Evolutionary conservation across 768 basidiomycete species (phyloP).

Genomic region (Leucosporidium scottii): DNA sequence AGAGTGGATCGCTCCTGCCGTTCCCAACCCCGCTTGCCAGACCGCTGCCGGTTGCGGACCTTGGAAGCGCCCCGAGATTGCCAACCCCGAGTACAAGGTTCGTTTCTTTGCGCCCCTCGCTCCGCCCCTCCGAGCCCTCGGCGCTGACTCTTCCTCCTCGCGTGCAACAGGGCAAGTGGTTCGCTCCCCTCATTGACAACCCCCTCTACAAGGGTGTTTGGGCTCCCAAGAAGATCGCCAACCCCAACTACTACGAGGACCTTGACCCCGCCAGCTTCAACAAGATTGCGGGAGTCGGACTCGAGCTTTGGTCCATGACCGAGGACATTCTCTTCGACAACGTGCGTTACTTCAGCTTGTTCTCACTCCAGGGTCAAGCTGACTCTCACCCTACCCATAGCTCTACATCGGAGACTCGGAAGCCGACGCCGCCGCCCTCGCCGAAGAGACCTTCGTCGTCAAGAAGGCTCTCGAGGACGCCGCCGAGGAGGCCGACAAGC

Average conservation of each 20-base stretch:
- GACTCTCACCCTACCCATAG: slow-evolving; percentile 37
- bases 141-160: neutral
- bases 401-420: slow-evolving; percentile 87
- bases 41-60: slow-evolving; percentile 82
- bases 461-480: slow-evolving; percentile 78
- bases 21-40: slow-evolving; percentile 83
- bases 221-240: slow-evolving; percentile 76
- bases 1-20: slow-evolving; percentile 88
- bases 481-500: slow-evolving; percentile 41
- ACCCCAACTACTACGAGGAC: slow-evolving; percentile 74
- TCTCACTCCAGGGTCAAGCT: no score
- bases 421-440: slow-evolving; percentile 73
- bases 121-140: neutral
- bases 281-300: slow-evolving; percentile 58
- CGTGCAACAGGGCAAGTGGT: slow-evolving; percentile 72
- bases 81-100: slow-evolving; percentile 65
- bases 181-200: slow-evolving; percentile 84
- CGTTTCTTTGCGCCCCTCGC: no score
- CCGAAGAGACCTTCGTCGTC: slow-evolving; percentile 79
- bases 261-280: slow-evolving; percentile 60
- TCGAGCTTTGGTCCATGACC: slow-evolving; percentile 99
- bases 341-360: no score
- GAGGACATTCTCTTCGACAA: slow-evolving; percentile 82
- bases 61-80: slow-evolving; percentile 57
- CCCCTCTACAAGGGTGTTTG: slow-evolving; percentile 94